Percentiles rank a stretch among this genome's conserved stretches.
These are phyloP conservation scores for Phytopythium ostracodes DNA, from an alignment of 352 stramenopile genomes.

Conservation along the genomic window DNA sequence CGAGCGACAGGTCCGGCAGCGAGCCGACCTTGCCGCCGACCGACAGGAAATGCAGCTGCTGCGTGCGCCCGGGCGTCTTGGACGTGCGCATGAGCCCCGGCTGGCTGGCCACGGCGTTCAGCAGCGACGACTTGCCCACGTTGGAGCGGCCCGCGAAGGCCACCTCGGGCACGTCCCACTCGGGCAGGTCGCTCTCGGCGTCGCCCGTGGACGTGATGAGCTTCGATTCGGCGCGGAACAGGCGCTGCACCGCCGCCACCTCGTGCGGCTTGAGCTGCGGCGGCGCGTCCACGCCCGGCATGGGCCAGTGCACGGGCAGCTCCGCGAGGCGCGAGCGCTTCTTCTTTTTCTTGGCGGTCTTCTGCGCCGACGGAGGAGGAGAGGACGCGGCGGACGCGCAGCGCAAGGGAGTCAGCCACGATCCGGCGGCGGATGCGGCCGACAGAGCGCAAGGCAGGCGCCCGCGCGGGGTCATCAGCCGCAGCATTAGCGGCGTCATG, in stretches of 20 bases:
- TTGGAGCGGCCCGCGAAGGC: slow-evolving; percentile 87
- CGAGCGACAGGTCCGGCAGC: slow-evolving; percentile 59
- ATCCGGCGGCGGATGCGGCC: too few relatives aligned
- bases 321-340: slow-evolving; percentile 51
- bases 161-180: slow-evolving; percentile 73
- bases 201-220: slow-evolving; percentile 66
- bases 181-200: slow-evolving; percentile 43
- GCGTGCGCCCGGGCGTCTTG: slow-evolving; percentile 85
- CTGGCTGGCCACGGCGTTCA: slow-evolving; percentile 80
- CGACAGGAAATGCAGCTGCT: slow-evolving; percentile 78
- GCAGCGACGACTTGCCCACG: slow-evolving; percentile 86
- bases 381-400: neutral
- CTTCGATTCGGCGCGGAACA: slow-evolving; percentile 56
- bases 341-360: slow-evolving; percentile 24
- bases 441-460: neutral
- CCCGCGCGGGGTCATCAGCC: too few relatives aligned
- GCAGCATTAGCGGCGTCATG: neutral
- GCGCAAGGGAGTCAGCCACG: neutral
- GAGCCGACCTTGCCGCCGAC: slow-evolving; percentile 71
- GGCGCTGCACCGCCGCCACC: slow-evolving; percentile 46
- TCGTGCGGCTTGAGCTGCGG: slow-evolving; percentile 58
- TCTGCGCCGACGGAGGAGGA: neutral
- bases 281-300: slow-evolving; percentile 45
- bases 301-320: slow-evolving; percentile 51
- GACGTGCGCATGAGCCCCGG: slow-evolving; percentile 65